phyloP scores from a whole-genome alignment of 768 basidiomycete genomes.

The Hypholoma fasciculare region DNA sequence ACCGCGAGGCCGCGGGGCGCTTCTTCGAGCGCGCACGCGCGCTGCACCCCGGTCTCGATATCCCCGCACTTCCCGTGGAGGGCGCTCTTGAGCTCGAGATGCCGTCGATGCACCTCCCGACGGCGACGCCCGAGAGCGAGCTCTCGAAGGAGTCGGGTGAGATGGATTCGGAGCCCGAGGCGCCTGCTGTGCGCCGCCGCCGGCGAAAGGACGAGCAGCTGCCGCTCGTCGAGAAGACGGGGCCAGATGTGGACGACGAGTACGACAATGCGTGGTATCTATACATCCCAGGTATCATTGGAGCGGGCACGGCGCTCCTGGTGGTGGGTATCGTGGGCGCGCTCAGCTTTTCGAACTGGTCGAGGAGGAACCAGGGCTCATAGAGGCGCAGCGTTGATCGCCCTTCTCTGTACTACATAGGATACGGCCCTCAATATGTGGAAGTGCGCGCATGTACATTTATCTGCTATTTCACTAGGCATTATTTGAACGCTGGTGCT shows the following conservation, averaged over 20 bases:
- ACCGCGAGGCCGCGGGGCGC: slow-evolving; percentile 66
- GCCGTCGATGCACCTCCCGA: slow-evolving; percentile 60
- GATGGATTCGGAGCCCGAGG: slow-evolving; percentile 37
- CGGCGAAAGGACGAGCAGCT: slow-evolving; percentile 58
- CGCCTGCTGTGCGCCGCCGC: slow-evolving; percentile 44
- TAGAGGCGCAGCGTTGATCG: slow-evolving; percentile 20
- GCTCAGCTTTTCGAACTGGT: slow-evolving; percentile 70
- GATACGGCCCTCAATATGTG: not conserved
- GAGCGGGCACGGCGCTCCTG: slow-evolving; percentile 81
- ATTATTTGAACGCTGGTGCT: not conserved
- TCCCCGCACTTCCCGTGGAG: slow-evolving; percentile 63
- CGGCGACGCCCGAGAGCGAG: slow-evolving; percentile 34
- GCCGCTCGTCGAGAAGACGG: slow-evolving; percentile 39
- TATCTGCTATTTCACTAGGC: not conserved
- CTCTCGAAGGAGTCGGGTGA: slow-evolving; percentile 34
- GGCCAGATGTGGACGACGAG: slow-evolving; percentile 48
- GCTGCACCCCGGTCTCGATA: slow-evolving; percentile 64
- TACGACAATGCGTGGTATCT: slow-evolving; percentile 79
- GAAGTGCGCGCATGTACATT: slow-evolving; percentile 1
- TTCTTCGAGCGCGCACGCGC: slow-evolving; percentile 72
- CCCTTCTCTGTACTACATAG: not conserved
- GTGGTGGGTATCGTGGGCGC: slow-evolving; percentile 80
- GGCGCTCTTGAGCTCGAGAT: slow-evolving; percentile 60
- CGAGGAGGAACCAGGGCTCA: slow-evolving; percentile 66
- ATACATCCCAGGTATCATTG: slow-evolving; percentile 76